Base-by-base conservation (phyloP, 2,329 filamentous ascomycete genomes). In the Setomelanomma holmii region DNA sequence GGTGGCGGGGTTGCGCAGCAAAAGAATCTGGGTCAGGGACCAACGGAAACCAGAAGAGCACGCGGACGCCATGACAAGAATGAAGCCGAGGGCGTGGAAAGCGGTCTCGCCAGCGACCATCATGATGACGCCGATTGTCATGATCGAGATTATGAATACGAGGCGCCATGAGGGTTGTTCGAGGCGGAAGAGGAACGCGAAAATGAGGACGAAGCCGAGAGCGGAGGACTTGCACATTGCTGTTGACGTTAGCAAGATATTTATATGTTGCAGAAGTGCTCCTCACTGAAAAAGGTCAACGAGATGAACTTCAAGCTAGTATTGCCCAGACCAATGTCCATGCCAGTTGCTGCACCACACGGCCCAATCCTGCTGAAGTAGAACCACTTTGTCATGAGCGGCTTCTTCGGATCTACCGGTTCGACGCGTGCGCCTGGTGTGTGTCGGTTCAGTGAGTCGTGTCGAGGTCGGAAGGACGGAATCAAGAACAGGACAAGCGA, bases 181-280 rank as follows among this genome's bases (percentile, higher is more conserved):
- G 45, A 99, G 86, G 46, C 90, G 87, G 79, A 99, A 98, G 41
- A 96, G 74, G 70, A 99, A 96, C 57, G 95, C 95, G 72, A 99
- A 99, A 42, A 96, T 76, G 19, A 99, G 87, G 48, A 99, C 95
- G 71, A 98, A 99, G 39, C 91, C 93, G 19, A 99, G 84, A 14
- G 93, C 91, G 8, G 93, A 97, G 5, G 93, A 98, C 83, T 99
- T 99, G 79, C 95, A 98, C 95, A 99, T 98, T 53, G 95, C 74
- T 77, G 55, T 40, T 45, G 40, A 50, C 20, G 57, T 74, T 62
- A 68, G 63, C 53, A 39, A 30, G 10, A 2, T 36, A 3, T 3
- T 45, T n/a, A n/a, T n/a, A n/a, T n/a, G n/a, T n/a, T n/a, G n/a
- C n/a, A n/a, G n/a, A n/a, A n/a, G n/a, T n/a, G n/a, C n/a, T n/a